These are phyloP conservation scores for Cyberlindnera mrakii DNA, from an alignment of 805 yeast genomes.

Conservation along the genomic window DNA sequence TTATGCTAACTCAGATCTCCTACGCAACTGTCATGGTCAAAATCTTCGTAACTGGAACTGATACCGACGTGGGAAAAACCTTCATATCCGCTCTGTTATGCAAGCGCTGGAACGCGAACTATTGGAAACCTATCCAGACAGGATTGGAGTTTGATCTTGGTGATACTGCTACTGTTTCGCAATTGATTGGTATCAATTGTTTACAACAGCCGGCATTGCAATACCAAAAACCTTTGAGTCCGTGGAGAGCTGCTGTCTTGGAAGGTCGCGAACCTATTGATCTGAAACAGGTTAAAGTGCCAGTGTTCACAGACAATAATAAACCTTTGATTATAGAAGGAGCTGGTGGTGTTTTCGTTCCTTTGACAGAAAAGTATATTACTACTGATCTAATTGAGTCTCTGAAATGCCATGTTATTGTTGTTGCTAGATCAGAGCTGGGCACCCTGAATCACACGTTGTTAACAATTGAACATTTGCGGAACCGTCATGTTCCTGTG, in stretches of 20 bases:
- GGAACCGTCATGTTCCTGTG: constrained; percentile 14
- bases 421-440: constrained; percentile 25
- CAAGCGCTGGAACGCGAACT: constrained; percentile 23
- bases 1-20: too few species aligned
- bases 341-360: constrained; percentile 27
- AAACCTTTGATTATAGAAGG: constrained; percentile 24
- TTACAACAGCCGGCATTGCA: constrained; percentile 14
- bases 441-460: constrained; percentile 28
- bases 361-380: constrained; percentile 20
- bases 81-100: constrained; percentile 23
- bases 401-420: constrained; percentile 19
- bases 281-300: constrained; percentile 17
- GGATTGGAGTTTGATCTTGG: constrained; percentile 24
- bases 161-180: constrained; percentile 19
- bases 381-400: constrained; percentile 22
- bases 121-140: constrained; percentile 29
- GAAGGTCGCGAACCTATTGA: constrained; percentile 14
- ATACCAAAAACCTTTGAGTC: constrained; percentile 23
- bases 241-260: constrained; percentile 23
- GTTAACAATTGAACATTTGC: constrained; percentile 22
- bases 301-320: constrained; percentile 5
- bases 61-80: constrained; percentile 29
- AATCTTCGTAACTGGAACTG: constrained; percentile 28
- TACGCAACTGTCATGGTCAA: neutral
- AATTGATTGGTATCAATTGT: neutral